phyloP scores from a whole-genome alignment of 257 asterid species.

The Paulownia fortunei region DNA sequence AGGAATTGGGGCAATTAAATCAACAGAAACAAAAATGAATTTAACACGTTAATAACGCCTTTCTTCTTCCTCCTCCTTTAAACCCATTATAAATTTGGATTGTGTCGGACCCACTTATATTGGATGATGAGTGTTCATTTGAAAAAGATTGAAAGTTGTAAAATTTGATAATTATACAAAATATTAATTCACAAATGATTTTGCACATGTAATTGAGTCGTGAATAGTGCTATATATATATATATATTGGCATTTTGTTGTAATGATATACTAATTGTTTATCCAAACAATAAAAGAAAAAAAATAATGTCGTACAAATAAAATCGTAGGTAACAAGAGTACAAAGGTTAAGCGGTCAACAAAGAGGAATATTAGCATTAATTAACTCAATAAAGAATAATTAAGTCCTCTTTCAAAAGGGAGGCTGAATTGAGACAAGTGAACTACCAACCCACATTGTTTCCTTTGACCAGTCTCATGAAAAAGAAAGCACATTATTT shows the following conservation, averaged over 20 bases:
- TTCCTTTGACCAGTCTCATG: constrained; percentile 22
- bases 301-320: neutral
- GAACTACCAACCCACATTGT: constrained; percentile 24
- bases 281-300: neutral
- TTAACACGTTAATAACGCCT: neutral
- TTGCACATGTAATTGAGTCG: no score
- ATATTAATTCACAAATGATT: no score
- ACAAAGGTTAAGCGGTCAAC: constrained; percentile 1
- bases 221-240: no score
- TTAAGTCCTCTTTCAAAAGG: neutral
- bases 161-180: no score
- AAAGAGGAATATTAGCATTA: constrained; percentile 9
- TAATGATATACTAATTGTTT: neutral
- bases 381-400: neutral
- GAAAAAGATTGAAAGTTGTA: no score
- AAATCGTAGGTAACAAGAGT: neutral
- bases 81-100: neutral
- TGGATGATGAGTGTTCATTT: no score
- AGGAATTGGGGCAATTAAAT: neutral
- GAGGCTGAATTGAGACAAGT: neutral
- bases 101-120: no score
- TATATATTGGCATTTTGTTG: no score
- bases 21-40: neutral
- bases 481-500: neutral
- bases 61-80: neutral